Evolutionary conservation across 2,329 filamentous ascomycete genomes (phyloP).

Genomic region (Fusarium torulosum): DNA sequence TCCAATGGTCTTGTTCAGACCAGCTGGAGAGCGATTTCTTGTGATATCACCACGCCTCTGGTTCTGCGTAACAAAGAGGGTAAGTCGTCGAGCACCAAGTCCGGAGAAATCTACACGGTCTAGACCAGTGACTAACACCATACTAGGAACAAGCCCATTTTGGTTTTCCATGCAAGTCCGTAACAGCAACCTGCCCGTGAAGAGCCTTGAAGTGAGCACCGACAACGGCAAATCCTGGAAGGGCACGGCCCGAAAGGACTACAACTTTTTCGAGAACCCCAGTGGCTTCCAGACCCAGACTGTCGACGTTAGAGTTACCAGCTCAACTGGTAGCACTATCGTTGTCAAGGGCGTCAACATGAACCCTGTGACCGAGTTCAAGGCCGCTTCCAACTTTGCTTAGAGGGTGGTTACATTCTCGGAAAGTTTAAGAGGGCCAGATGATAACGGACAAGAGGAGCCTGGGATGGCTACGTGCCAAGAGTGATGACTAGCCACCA

Average conservation of each 20-base stretch:
- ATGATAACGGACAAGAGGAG: neutral
- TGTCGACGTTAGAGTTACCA: conserved; percentile 69
- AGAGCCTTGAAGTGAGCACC: conserved; percentile 70
- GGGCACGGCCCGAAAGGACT: conserved; percentile 63
- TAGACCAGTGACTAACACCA: neutral
- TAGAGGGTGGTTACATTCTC: neutral
- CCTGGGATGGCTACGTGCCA: neutral
- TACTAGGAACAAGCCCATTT: conserved; percentile 40
- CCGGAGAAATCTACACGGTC: accelerated
- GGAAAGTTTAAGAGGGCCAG: neutral
- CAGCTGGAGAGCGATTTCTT: conserved; percentile 54
- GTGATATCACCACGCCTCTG: conserved; percentile 58
- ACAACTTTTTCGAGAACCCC: conserved; percentile 73
- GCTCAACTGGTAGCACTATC: conserved; percentile 63
- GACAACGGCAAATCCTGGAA: conserved; percentile 71
- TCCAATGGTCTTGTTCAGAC: conserved; percentile 54
- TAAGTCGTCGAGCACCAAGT: conserved; percentile 42
- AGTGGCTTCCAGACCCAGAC: conserved; percentile 66
- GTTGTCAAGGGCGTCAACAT: conserved; percentile 64
- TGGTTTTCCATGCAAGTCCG: conserved; percentile 68
- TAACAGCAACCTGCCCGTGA: conserved; percentile 69
- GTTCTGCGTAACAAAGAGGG: conserved; percentile 60
- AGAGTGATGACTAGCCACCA: neutral
- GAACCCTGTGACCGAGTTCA: conserved; percentile 47
- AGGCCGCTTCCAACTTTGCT: conserved; percentile 51